phyloP scores from a whole-genome alignment of 2,329 filamentous ascomycete genomes.

The Emergomyces orientalis region DNA sequence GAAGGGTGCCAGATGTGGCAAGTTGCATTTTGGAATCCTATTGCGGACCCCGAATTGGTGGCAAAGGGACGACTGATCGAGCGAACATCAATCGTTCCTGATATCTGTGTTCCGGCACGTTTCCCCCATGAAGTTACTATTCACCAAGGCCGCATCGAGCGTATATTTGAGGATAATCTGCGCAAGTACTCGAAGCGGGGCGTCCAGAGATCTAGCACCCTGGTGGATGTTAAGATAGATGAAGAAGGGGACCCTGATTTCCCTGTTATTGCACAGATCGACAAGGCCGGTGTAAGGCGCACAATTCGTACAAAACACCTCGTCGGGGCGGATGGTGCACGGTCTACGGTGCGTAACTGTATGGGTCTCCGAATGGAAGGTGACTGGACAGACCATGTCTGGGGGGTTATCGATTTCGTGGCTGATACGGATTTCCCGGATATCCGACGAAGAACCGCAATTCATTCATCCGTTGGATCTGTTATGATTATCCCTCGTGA shows the following conservation, averaged over 20 bases:
- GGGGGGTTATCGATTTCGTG: constrained; percentile 68
- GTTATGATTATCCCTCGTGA: constrained; percentile 74
- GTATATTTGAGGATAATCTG: constrained; percentile 58
- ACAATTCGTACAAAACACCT: constrained; percentile 57
- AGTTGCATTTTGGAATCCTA: constrained; percentile 56
- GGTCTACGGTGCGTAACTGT: constrained; percentile 56
- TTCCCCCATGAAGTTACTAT: constrained; percentile 18
- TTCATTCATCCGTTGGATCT: constrained; percentile 65
- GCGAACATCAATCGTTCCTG: constrained; percentile 7
- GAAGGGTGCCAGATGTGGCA: constrained; percentile 72
- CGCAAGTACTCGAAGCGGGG: constrained; percentile 48
- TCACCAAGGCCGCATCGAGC: constrained; percentile 6
- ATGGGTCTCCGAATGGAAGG: constrained; percentile 47
- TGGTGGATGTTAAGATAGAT: constrained; percentile 53
- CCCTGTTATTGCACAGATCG: constrained; percentile 29
- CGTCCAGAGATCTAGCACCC: constrained; percentile 58
- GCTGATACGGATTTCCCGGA: constrained; percentile 67
- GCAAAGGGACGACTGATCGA: constrained; percentile 44
- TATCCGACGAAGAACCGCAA: constrained; percentile 69
- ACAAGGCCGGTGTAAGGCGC: constrained; percentile 22
- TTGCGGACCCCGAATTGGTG: constrained; percentile 14
- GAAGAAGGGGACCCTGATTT: constrained; percentile 37
- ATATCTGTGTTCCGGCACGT: background rate
- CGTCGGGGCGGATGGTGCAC: constrained; percentile 61
- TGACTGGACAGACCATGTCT: constrained; percentile 62